Evolutionary conservation across 257 asterid genomes (phyloP).

Genomic region (Schizonepeta tenuifolia): DNA sequence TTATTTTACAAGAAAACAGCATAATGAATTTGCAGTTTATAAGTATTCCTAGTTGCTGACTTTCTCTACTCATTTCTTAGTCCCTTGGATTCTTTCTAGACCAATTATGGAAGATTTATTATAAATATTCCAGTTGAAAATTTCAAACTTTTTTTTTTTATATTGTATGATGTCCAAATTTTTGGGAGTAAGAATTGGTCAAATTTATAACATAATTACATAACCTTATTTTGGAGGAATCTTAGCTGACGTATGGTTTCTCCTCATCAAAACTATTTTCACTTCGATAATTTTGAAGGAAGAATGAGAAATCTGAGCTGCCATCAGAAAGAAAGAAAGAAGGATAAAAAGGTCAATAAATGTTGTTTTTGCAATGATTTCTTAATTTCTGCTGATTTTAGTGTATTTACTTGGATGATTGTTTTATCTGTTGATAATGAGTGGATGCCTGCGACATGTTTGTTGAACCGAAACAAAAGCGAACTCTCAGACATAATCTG

Average conservation of each 20-base stretch:
- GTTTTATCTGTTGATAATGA: background rate
- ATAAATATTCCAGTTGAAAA: background rate
- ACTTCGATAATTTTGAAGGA: background rate
- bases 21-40: background rate
- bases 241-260: background rate
- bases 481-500: too few species aligned
- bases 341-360: too few species aligned
- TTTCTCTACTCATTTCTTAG: background rate
- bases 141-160: background rate
- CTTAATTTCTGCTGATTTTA: background rate
- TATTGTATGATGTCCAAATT: too few species aligned
- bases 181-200: background rate
- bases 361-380: too few species aligned
- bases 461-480: background rate
- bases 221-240: background rate
- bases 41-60: background rate
- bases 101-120: background rate
- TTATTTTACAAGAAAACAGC: too few species aligned
- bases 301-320: background rate
- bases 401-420: background rate
- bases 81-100: background rate
- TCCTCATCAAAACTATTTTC: background rate
- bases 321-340: too few species aligned
- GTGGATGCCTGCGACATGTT: background rate
- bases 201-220: background rate